These are phyloP conservation scores for Saitoella complicata DNA, from an alignment of 805 yeast genomes.

Conservation along the genomic window DNA sequence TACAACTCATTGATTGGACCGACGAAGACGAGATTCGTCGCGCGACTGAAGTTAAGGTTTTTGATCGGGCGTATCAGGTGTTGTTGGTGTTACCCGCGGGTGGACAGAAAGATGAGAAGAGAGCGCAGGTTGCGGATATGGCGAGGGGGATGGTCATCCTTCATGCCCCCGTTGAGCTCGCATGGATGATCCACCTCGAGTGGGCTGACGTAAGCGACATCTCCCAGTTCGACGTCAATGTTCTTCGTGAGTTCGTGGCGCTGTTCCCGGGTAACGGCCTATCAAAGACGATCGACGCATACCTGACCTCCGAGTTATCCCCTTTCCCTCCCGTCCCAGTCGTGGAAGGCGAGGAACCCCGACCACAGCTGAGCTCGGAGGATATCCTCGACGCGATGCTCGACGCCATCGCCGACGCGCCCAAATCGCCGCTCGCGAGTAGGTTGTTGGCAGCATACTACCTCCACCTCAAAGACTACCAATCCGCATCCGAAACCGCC, in stretches of 20 bases:
- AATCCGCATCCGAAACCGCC: neutral
- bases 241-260: constrained; percentile 35
- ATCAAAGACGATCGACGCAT: constrained; percentile 46
- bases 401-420: constrained; percentile 3
- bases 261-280: constrained; percentile 46
- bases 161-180: constrained; percentile 39
- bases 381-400: too few relatives aligned
- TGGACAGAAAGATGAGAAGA: constrained; percentile 26
- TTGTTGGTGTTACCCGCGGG: constrained; percentile 36
- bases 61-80: constrained; percentile 40
- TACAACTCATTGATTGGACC: constrained; percentile 38
- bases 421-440: neutral
- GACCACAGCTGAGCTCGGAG: too few relatives aligned
- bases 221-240: constrained; percentile 30
- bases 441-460: neutral
- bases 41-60: constrained; percentile 39
- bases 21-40: constrained; percentile 48
- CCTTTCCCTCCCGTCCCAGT: constrained; percentile 26
- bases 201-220: constrained; percentile 47
- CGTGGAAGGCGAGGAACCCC: constrained; percentile 6
- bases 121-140: constrained; percentile 34
- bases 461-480: neutral
- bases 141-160: constrained; percentile 57
- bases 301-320: constrained; percentile 49
- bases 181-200: constrained; percentile 63